Percentiles rank a stretch among this genome's conserved stretches.
Conservation (phyloP, 768 basidiomycete species). For the Mycena sanguinolenta region DNA sequence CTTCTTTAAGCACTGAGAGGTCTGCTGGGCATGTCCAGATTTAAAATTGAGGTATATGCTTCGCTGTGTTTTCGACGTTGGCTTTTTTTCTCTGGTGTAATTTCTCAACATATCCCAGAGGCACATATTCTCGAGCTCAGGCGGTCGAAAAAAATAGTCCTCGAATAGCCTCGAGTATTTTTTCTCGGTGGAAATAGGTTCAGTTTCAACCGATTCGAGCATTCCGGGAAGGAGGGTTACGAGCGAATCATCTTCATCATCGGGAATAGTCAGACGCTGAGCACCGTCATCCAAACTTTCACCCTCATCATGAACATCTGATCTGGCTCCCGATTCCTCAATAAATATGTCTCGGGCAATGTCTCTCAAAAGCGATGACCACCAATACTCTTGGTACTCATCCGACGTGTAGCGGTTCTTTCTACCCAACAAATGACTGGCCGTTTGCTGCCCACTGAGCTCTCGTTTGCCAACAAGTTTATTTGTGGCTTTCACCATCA, state of each 20-base stretch:
- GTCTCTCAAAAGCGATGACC: slow-evolving; percentile 5
- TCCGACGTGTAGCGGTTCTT: slow-evolving; percentile 17
- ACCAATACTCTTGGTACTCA: slow-evolving; percentile 15
- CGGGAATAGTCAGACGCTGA: slow-evolving; percentile 8
- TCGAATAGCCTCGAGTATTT: too few relatives aligned
- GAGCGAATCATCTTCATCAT: too few relatives aligned
- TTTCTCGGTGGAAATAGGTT: background rate
- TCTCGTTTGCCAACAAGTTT: slow-evolving; percentile 11
- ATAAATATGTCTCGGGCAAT: slow-evolving; percentile 41
- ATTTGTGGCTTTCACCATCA: slow-evolving; percentile 28
- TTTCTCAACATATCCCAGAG: slow-evolving; percentile 24
- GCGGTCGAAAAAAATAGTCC: slow-evolving; percentile 24
- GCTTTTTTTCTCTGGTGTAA: background rate
- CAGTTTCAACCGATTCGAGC: background rate
- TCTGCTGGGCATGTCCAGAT: too few relatives aligned
- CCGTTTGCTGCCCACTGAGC: slow-evolving; percentile 26
- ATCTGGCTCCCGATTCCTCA: background rate
- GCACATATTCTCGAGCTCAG: slow-evolving; percentile 6
- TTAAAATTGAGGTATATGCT: too few relatives aligned
- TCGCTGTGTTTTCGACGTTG: too few relatives aligned
- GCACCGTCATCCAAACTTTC: background rate
- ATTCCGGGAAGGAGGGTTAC: background rate
- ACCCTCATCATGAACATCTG: background rate
- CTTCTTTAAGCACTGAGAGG: too few relatives aligned
- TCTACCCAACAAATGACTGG: slow-evolving; percentile 7